phyloP scores from a whole-genome alignment of 2,329 filamentous ascomycete species.

The Diaporthe sp. region DNA sequence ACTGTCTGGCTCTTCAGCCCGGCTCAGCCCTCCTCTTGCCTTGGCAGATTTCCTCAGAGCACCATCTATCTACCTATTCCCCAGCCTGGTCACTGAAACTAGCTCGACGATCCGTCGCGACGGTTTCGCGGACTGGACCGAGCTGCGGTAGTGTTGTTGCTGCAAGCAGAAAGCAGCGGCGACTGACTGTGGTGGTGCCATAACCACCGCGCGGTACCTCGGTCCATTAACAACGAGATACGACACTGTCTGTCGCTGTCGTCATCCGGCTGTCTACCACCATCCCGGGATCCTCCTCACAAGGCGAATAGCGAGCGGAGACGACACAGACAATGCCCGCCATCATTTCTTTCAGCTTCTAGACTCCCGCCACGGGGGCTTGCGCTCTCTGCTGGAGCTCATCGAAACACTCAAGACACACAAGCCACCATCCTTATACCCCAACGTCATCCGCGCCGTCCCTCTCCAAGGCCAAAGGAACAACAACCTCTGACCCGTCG shows the following conservation, averaged over 20 bases:
- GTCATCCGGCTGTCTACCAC: constrained; percentile 1
- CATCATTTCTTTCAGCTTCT: constrained; percentile 9
- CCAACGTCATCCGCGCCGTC: constrained; percentile 19
- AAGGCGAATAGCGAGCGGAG: neutral
- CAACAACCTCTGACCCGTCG: constrained; percentile 24
- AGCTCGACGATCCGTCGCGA: constrained; percentile 5
- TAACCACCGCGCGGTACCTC: neutral
- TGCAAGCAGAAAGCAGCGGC: neutral
- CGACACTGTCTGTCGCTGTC: constrained; percentile 13
- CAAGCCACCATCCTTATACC: constrained; percentile 28
- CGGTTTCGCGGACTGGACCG: constrained; percentile 18
- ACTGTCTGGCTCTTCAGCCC: neutral
- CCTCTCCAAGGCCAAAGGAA: neutral
- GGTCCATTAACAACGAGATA: constrained; percentile 7
- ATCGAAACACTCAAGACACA: neutral
- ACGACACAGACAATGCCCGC: constrained; percentile 19
- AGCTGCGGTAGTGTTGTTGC: neutral
- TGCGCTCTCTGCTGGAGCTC: neutral
- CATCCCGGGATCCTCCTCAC: constrained; percentile 13
- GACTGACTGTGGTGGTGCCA: constrained; percentile 4
- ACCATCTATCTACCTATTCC: neutral
- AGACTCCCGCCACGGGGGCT: constrained; percentile 22
- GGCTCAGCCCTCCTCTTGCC: neutral
- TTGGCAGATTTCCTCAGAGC: neutral
- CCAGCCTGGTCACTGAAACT: neutral